Evolutionary conservation across 148 eudicot species (phyloP).

Genomic region (Vaccinium darrowii): DNA sequence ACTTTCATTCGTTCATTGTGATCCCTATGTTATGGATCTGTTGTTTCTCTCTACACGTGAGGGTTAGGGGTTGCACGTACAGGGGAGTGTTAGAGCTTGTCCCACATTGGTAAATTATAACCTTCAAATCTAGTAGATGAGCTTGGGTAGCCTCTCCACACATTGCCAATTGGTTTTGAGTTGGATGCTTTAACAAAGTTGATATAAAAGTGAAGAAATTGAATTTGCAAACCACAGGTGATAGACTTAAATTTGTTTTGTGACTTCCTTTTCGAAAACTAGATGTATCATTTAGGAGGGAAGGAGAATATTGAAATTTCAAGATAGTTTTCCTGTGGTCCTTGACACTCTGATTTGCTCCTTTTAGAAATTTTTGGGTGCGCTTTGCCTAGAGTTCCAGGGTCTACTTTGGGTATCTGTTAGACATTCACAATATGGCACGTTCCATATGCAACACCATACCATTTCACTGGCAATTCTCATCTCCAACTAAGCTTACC

Average conservation of each 20-base stretch:
- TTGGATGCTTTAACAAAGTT: background rate
- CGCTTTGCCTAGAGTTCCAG: background rate
- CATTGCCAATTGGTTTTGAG: too few species aligned
- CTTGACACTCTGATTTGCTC: background rate
- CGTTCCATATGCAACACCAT: background rate
- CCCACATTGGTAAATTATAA: too few species aligned
- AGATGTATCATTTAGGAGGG: background rate
- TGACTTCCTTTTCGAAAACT: background rate
- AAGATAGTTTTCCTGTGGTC: background rate
- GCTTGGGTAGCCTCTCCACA: too few species aligned
- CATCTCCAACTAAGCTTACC: background rate
- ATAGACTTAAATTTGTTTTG: background rate
- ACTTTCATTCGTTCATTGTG: too few species aligned
- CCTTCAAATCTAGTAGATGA: too few species aligned
- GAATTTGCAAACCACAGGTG: background rate
- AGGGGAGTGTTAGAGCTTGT: too few species aligned
- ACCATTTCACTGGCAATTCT: background rate
- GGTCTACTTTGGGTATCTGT: background rate
- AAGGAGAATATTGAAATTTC: background rate
- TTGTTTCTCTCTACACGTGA: too few species aligned
- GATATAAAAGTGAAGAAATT: background rate
- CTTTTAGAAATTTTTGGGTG: background rate
- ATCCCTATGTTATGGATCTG: too few species aligned
- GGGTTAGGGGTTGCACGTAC: too few species aligned
- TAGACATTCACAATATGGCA: background rate